phyloP scores from a whole-genome alignment of 768 basidiomycete species.

The Leucogyrophana mollusca region DNA sequence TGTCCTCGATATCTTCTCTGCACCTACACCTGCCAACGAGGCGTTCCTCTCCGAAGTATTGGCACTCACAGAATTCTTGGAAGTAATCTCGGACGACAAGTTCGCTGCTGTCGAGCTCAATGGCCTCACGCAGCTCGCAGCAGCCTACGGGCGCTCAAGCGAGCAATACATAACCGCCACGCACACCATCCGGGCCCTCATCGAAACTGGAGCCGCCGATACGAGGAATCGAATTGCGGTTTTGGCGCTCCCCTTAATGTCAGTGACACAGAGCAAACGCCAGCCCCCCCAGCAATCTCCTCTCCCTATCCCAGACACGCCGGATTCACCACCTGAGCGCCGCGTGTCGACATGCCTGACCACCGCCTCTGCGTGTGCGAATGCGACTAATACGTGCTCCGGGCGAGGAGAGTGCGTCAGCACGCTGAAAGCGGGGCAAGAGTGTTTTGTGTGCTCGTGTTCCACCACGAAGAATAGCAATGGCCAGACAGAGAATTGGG shows the following conservation, averaged over 20 bases:
- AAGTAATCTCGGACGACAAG: constrained; percentile 23
- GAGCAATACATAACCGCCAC: constrained; percentile 52
- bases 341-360: constrained; percentile 53
- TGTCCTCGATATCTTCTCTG: constrained; percentile 40
- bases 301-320: constrained; percentile 38
- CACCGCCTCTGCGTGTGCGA: constrained; percentile 52
- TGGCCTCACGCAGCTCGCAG: constrained; percentile 47
- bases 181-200: constrained; percentile 43
- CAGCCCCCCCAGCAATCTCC: constrained; percentile 47
- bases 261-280: constrained; percentile 33
- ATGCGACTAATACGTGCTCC: constrained; percentile 65
- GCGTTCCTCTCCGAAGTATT: constrained; percentile 41
- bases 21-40: constrained; percentile 36
- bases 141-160: constrained; percentile 47
- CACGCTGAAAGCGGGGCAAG: constrained; percentile 56
- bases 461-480: constrained; percentile 45
- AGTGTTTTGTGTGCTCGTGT: constrained; percentile 50
- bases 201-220: constrained; percentile 42
- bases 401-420: constrained; percentile 66
- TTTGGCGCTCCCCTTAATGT: too few species aligned
- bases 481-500: constrained; percentile 68
- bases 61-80: constrained; percentile 53
- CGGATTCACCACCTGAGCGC: constrained; percentile 52
- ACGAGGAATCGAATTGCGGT: constrained; percentile 47
- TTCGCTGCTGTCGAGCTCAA: constrained; percentile 68